Base-by-base conservation (phyloP, 2,329 filamentous ascomycete genomes). In the Sarocladiaceae sp. region DNA sequence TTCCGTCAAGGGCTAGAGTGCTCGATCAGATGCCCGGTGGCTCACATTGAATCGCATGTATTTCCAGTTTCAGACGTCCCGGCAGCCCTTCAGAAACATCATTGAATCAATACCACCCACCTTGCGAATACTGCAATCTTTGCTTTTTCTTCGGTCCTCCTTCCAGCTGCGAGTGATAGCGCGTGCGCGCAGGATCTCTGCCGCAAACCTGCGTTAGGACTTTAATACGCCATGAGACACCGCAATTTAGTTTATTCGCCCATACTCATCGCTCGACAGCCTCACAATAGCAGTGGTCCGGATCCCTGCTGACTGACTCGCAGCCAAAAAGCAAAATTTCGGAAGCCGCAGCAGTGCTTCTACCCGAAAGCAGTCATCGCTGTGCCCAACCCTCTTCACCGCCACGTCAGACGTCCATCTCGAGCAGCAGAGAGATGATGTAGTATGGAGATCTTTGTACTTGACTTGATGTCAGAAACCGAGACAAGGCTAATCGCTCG, bases 251-350 rank as follows among this genome's bases (percentile, higher is more conserved):
- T 41, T 23, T n/a, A n/a, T n/a, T n/a, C n/a, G n/a, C n/a, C n/a
- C n/a, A n/a, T n/a, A n/a, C n/a, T n/a, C n/a, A n/a, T n/a, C n/a
- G n/a, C n/a, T 11, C n/a, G 37, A 21, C 37, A 41, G 37, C 37
- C 37, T 41, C 37, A 41, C 37, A 27, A 29, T 27, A 18, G n/a
- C 29, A 41, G 26, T 41, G 26, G 37, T 4, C 12, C 23, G 19
- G 37, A 41, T 41, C 37, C 37, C 19, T 41, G 37, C 23, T 29
- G 21, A 41, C 37, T 41, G 37, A 41, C 37, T 41, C 37, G 37
- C 37, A 41, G 37, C 4, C 37, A 41, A 41, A 41, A 41, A n/a
- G n/a, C n/a, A n/a, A n/a, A n/a, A n/a, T n/a, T n/a, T n/a, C n/a
- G n/a, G n/a, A n/a, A n/a, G n/a, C n/a, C n/a, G n/a, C n/a, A n/a